Conservation (phyloP, 352 stramenopile genomes). For the Phytopythium montanum region DNA sequence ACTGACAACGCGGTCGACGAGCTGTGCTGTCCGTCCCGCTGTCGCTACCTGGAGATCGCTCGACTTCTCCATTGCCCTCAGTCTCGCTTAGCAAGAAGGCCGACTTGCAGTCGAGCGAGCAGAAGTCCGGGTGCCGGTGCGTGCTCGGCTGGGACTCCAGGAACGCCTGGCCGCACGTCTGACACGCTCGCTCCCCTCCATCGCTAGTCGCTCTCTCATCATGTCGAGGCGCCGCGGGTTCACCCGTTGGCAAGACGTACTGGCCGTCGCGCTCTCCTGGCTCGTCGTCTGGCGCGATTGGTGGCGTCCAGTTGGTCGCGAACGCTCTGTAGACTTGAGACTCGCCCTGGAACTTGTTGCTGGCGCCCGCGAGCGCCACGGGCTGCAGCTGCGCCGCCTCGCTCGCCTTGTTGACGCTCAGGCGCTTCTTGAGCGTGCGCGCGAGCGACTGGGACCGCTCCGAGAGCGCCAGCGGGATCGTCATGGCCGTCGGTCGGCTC, state of each 20-base stretch:
- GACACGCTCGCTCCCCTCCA: constrained; percentile 23
- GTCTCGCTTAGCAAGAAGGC: constrained; percentile 23
- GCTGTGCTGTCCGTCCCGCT: background rate
- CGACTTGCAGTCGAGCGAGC: constrained; percentile 42
- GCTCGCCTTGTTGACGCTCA: constrained; percentile 13
- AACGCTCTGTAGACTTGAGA: constrained; percentile 37
- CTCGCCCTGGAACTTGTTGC: constrained; percentile 26
- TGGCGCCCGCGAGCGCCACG: constrained; percentile 31
- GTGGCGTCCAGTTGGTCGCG: background rate
- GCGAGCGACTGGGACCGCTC: constrained; percentile 28
- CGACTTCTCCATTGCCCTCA: background rate
- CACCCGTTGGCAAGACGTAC: background rate
- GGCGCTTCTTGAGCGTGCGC: constrained; percentile 20
- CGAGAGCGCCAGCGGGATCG: constrained; percentile 18
- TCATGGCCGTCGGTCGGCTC: constrained; percentile 13
- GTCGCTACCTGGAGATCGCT: background rate
- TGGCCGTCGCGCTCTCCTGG: background rate
- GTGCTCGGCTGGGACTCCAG: constrained; percentile 22
- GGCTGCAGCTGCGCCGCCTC: constrained; percentile 24
- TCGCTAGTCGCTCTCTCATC: constrained; percentile 6
- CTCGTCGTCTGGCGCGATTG: background rate
- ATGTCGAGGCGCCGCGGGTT: constrained; percentile 16
- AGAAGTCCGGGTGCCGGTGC: constrained; percentile 26
- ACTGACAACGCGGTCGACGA: background rate
- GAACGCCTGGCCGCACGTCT: constrained; percentile 36